Conservation (phyloP, 1,284 basidiomycete species). For the Vanrija sp. region DNA sequence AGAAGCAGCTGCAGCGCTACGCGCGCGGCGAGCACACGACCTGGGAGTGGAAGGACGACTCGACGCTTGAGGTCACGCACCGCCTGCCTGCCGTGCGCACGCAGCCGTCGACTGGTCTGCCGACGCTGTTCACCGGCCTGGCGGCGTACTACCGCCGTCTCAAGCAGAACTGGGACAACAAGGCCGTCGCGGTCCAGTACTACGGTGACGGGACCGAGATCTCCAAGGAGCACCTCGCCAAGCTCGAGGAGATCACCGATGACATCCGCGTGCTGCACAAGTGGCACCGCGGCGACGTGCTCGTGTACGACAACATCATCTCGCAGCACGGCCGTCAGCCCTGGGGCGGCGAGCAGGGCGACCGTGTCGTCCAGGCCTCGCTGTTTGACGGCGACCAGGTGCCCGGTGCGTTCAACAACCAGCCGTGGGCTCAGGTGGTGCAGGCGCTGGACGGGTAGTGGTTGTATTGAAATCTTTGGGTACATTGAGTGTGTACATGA, state of each 20-base stretch:
- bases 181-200: background rate
- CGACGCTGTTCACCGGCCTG: conserved; percentile 8
- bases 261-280: conserved; percentile 14
- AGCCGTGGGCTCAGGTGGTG: conserved; percentile 8
- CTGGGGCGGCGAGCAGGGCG: conserved; percentile 10
- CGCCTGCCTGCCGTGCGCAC: conserved; percentile 8
- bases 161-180: conserved; percentile 1
- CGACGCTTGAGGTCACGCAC: conserved; percentile 11
- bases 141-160: conserved; percentile 8
- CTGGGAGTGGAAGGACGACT: conserved; percentile 16
- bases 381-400: conserved; percentile 8
- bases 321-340: conserved; percentile 15
- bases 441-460: conserved; percentile 2
- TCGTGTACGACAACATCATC: conserved; percentile 14
- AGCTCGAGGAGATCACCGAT: conserved; percentile 13
- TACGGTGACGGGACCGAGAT: conserved; percentile 19
- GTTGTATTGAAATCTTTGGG: background rate
- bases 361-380: conserved; percentile 7
- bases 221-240: conserved; percentile 9
- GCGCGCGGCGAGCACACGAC: conserved; percentile 10
- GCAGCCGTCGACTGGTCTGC: conserved; percentile 6
- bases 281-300: conserved; percentile 16
- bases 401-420: conserved; percentile 5
- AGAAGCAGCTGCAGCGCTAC: conserved; percentile 16
- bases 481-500: background rate